Evolutionary conservation across 257 asterid species (phyloP), one percentile per base, ranked within the genome.

Genomic region (Phtheirospermum japonicum): DNA sequence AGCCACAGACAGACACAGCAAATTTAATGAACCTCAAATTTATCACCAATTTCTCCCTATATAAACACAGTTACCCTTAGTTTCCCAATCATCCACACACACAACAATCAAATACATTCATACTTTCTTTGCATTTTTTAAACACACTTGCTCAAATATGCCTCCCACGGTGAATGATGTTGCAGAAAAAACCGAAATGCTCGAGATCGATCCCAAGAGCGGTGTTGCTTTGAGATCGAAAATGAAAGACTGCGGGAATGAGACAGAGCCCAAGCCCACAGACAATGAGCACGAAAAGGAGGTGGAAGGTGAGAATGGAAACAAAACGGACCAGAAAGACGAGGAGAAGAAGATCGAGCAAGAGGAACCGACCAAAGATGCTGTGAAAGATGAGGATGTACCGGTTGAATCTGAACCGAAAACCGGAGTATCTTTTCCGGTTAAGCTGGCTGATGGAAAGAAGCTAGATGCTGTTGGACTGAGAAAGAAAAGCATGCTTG

Each of bases 401-500:
- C 83, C 87, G 0, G 84, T 76, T 51, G 84, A 85, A 61, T 72
- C 74, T 34, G 95, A 85, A 65, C 73, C 82, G 34, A 85, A 77
- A 56, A 81, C 88, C 11, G 92, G 91, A 28, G 70, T 82, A 36
- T 77, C 89, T 62, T 88, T 88, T 56, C 85, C 90, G 17, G 85
- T 76, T 36, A 70, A 12, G 74, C 57, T 85, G 72, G 77, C 62
- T 4, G 84, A 82, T 19, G 86, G 86, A 57, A 88, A 79, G 75
- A 75, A 72, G 63, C 80, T 88, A 61, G 65, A 68, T 50, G 76
- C 88, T 39, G 79, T 78, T 40, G 92, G 96, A 42, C 70, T 83
- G 74, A 80, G 95, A 76, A 88, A 85, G 85, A 88, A 82, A 75
- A 85, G 90, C 82, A 77, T 85, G 80, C 79, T 85, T 46, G 87